Conservation (phyloP, 768 basidiomycete species). For the Lepiota brunneoincarnata region DNA sequence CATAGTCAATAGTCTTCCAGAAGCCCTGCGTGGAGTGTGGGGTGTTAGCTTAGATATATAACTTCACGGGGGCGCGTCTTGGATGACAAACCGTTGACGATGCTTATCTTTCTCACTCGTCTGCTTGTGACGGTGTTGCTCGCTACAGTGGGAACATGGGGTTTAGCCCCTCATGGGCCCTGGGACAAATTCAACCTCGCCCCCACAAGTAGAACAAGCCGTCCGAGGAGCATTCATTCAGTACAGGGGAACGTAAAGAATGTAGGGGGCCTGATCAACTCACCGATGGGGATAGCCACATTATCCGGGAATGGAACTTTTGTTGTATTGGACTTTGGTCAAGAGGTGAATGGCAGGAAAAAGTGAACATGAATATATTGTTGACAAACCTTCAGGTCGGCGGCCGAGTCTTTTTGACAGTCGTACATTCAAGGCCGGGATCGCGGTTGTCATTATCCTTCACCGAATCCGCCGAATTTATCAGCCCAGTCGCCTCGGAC, state of each 20-base stretch:
- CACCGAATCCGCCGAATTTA: constrained; percentile 48
- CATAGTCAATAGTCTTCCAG: not conserved
- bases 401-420: constrained; percentile 28
- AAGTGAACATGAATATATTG: constrained; percentile 17
- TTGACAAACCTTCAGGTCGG: constrained; percentile 24
- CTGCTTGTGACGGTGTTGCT: no score
- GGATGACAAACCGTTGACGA: no score
- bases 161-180: not conserved
- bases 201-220: not conserved
- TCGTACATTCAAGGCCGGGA: constrained; percentile 21
- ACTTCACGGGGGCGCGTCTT: no score
- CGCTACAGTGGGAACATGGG: no score
- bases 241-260: not conserved
- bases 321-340: constrained; percentile 3
- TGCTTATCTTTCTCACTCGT: no score
- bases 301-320: not conserved
- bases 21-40: not conserved
- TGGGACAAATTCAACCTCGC: constrained; percentile 1
- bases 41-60: no score
- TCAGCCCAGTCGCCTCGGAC: constrained; percentile 41
- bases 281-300: not conserved
- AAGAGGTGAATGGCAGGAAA: not conserved
- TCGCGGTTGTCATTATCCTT: constrained; percentile 45
- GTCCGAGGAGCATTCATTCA: constrained; percentile 3
- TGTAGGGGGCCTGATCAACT: not conserved